Percentiles rank a stretch among this genome's conserved stretches.
Conservation (phyloP, 345 rosid genomes). For the Atalantia buxifolia region DNA sequence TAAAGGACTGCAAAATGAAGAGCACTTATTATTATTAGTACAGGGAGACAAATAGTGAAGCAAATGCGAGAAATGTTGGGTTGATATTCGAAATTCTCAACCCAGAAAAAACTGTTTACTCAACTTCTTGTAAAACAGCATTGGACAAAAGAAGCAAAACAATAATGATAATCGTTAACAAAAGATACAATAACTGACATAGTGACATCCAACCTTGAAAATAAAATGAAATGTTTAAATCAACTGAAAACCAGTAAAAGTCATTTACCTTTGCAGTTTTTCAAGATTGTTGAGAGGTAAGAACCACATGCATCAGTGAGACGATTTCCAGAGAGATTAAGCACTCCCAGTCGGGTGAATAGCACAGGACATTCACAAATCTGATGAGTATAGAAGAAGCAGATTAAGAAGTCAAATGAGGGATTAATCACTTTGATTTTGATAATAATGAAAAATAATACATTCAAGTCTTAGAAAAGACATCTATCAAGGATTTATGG, state of each 20-base stretch:
- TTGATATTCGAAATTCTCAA: neutral
- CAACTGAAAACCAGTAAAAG: conserved; percentile 3
- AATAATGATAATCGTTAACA: neutral
- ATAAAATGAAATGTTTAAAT: neutral
- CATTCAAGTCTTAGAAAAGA: neutral
- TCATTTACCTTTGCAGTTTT: conserved; percentile 67
- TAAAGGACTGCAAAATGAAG: conserved; percentile 59
- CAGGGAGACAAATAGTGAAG: neutral
- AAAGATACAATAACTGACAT: neutral
- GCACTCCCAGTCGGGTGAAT: conserved; percentile 79
- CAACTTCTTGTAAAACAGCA: conserved; percentile 3
- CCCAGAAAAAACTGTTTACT: neutral
- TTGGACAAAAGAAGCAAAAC: conserved; percentile 5
- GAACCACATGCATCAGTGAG: conserved; percentile 98
- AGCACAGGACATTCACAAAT: conserved; percentile 91
- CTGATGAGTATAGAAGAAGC: conserved; percentile 36
- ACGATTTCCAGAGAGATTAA: conserved; percentile 87
- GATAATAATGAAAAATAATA: neutral
- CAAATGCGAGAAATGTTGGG: neutral
- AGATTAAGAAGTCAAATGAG: conserved; percentile 14
- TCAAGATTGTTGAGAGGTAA: conserved; percentile 78
- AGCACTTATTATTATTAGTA: neutral
- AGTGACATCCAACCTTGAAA: neutral
- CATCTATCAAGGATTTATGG: neutral
- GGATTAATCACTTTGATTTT: neutral